phyloP scores from a whole-genome alignment of 441 rosid species.

The Metrosideros polymorpha region DNA sequence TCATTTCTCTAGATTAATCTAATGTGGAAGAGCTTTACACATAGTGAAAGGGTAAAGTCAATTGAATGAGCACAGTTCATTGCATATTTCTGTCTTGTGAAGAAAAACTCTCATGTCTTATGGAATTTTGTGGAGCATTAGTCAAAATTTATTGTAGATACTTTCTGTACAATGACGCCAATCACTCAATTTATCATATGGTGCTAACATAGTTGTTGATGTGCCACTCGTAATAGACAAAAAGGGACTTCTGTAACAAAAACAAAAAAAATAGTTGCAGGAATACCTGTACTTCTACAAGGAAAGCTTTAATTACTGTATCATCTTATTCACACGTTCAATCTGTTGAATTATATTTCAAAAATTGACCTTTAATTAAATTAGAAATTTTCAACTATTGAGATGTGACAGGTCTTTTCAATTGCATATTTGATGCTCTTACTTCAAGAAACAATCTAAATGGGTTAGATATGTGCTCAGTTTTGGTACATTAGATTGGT shows the following conservation, averaged over 20 bases:
- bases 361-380: neutral
- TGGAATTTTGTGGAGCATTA: neutral
- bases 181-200: neutral
- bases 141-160: neutral
- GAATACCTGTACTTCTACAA: neutral
- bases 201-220: neutral
- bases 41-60: neutral
- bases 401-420: neutral
- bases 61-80: neutral
- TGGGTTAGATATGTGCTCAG: neutral
- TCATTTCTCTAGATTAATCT: neutral
- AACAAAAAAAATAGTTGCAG: neutral
- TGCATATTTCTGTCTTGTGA: neutral
- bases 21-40: neutral
- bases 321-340: neutral
- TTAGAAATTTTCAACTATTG: neutral
- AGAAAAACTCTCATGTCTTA: neutral
- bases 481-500: neutral
- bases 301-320: neutral
- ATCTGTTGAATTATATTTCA: neutral
- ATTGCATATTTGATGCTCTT: neutral
- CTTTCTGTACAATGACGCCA: neutral
- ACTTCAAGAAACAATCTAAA: neutral
- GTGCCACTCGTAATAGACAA: neutral
- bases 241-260: neutral